These are phyloP conservation scores for Daldinia bambusicola DNA, from an alignment of 495 filamentous ascomycete genomes.

Conservation along the genomic window DNA sequence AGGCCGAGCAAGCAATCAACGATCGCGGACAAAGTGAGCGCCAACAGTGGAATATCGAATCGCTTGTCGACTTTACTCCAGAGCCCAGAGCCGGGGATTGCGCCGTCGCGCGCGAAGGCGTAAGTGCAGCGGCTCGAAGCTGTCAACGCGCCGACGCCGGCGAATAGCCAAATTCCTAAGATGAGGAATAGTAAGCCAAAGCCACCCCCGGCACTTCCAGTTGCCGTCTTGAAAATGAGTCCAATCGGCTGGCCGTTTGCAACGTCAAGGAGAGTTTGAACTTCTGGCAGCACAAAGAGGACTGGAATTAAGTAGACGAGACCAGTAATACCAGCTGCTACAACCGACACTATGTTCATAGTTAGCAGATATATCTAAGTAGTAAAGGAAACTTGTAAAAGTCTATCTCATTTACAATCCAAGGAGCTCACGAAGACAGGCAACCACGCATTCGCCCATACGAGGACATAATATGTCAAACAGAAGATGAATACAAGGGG, in stretches of 20 bases:
- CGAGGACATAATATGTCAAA: background rate
- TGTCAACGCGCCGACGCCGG: conserved; percentile 67
- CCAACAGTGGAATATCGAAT: conserved; percentile 63
- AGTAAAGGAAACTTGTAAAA: background rate
- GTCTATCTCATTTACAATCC: background rate
- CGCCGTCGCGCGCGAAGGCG: conserved; percentile 70
- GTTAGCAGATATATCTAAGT: conserved; percentile 7
- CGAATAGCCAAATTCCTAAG: conserved; percentile 72
- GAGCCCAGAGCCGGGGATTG: conserved; percentile 72
- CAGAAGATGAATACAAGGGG: background rate
- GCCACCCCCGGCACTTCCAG: conserved; percentile 69
- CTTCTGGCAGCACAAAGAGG: conserved; percentile 69
- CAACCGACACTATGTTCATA: conserved; percentile 57
- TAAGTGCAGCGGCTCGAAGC: conserved; percentile 69
- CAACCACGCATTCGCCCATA: background rate
- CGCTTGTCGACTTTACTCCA: conserved; percentile 67
- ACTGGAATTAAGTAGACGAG: conserved; percentile 67
- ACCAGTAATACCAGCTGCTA: conserved; percentile 64
- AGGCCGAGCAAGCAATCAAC: conserved; percentile 68
- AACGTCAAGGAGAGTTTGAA: conserved; percentile 60
- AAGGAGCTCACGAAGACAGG: too few species aligned
- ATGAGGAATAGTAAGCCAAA: conserved; percentile 79
- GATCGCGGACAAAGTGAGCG: conserved; percentile 66
- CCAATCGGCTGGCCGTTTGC: conserved; percentile 68
- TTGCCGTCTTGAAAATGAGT: conserved; percentile 66